Evolutionary conservation across 2,329 filamentous ascomycete species (phyloP).

Genomic region (Sphaceloma murrayae): DNA sequence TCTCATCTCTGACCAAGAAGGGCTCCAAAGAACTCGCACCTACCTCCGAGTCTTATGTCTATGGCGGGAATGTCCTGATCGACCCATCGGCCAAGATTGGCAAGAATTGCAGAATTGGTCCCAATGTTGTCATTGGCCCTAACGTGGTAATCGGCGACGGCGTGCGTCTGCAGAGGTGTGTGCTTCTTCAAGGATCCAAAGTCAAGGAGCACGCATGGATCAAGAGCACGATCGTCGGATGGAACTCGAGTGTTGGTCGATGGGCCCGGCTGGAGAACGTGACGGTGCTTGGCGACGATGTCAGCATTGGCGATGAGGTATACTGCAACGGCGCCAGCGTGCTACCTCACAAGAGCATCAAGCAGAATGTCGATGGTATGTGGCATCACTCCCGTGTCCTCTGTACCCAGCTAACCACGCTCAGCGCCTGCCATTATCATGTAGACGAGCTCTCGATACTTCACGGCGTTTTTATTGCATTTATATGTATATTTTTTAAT

Average conservation of each 20-base stretch:
- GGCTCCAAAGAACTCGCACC: slow-evolving; percentile 74
- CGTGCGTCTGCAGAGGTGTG: slow-evolving; percentile 85
- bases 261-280: slow-evolving; percentile 98
- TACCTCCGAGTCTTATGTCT: slow-evolving; percentile 64
- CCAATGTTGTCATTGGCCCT: slow-evolving; percentile 92
- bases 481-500: slow-evolving; percentile 15
- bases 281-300: slow-evolving; percentile 93
- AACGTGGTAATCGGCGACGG: slow-evolving; percentile 88
- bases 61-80: slow-evolving; percentile 92
- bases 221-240: slow-evolving; percentile 96
- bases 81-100: slow-evolving; percentile 92
- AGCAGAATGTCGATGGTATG: slow-evolving; percentile 83
- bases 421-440: slow-evolving; percentile 27
- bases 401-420: slow-evolving; percentile 14
- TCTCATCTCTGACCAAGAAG: slow-evolving; percentile 85
- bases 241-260: slow-evolving; percentile 91
- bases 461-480: slow-evolving; percentile 1
- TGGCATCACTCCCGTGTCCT: slow-evolving; percentile 18
- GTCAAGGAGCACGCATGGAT: slow-evolving; percentile 99
- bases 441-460: slow-evolving; percentile 19
- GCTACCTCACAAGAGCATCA: slow-evolving; percentile 97
- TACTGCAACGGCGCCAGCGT: slow-evolving; percentile 90
- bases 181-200: slow-evolving; percentile 79
- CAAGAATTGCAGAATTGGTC: slow-evolving; percentile 95
- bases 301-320: slow-evolving; percentile 94